A percentile compares a stretch with the other conserved stretches of the same genome.
phyloP scores from a whole-genome alignment of 768 basidiomycete genomes.

The Auricularia auricula-judae region DNA sequence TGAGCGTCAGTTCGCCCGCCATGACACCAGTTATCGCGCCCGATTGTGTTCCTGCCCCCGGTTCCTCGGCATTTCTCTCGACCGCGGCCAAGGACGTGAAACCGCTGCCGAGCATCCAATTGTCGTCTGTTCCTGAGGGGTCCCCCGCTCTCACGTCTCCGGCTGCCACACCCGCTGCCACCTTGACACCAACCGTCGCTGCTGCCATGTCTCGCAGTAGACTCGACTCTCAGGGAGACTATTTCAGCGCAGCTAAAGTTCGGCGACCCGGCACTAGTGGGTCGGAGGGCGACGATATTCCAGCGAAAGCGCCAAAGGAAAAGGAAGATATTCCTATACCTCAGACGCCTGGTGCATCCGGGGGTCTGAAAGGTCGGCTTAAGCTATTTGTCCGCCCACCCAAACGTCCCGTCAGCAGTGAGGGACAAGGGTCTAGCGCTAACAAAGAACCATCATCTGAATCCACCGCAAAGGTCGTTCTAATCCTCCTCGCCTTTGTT shows the following conservation, averaged over 20 bases:
- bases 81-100: conserved; percentile 15
- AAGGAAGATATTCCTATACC: conserved; percentile 20
- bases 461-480: not conserved
- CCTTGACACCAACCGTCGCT: not conserved
- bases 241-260: conserved; percentile 11
- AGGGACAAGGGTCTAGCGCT: not conserved
- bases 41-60: conserved; percentile 22
- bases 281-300: conserved; percentile 31
- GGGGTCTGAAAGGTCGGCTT: conserved; percentile 68
- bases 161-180: not conserved
- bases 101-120: conserved; percentile 28
- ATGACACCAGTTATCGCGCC: conserved; percentile 60
- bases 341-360: conserved; percentile 36
- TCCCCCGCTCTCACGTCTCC: conserved; percentile 4
- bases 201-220: not conserved
- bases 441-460: not conserved
- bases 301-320: conserved; percentile 20
- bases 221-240: not conserved
- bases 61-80: conserved; percentile 25
- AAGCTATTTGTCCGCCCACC: conserved; percentile 61
- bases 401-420: conserved; percentile 18
- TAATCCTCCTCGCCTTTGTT: not conserved
- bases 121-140: conserved; percentile 24
- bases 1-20: conserved; percentile 40
- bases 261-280: conserved; percentile 21